Evolutionary conservation across 192 early-diverging fungal species (phyloP).

Genomic region (Podila epicladia): DNA sequence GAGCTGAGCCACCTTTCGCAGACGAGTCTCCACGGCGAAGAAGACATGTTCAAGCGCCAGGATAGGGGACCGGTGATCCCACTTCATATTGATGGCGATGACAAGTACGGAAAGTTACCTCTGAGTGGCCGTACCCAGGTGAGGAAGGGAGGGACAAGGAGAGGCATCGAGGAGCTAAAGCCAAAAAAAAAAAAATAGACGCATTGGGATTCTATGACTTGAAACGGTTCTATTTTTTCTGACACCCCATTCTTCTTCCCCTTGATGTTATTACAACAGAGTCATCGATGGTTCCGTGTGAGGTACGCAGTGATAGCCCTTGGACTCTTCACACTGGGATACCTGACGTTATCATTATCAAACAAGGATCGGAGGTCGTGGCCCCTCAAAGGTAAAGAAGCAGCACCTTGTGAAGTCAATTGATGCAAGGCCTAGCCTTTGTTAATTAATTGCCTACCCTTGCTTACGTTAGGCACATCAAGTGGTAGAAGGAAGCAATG

Average conservation of each 20-base stretch:
- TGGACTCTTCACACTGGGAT: neutral
- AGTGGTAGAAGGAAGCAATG: neutral
- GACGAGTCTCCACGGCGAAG: no score
- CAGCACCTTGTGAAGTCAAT: neutral
- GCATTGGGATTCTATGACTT: neutral
- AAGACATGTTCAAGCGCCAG: neutral
- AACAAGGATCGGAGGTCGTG: neutral
- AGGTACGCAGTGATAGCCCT: neutral
- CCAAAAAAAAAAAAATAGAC: neutral
- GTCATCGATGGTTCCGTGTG: neutral
- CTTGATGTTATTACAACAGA: neutral
- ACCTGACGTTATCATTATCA: neutral
- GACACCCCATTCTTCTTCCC: neutral
- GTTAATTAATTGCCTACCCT: neutral
- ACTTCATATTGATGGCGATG: slow-evolving; percentile 13
- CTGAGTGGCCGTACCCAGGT: slow-evolving; percentile 20
- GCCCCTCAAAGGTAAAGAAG: neutral
- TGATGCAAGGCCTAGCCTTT: no score
- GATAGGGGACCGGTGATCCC: neutral
- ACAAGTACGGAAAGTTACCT: slow-evolving; percentile 32
- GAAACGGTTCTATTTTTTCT: neutral
- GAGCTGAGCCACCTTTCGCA: no score
- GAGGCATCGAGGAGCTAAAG: neutral
- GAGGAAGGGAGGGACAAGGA: neutral
- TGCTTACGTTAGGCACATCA: neutral